Percentiles rank a stretch among this genome's conserved stretches.
These are phyloP conservation scores for Colletotrichum tabaci DNA, from an alignment of 2,329 filamentous ascomycete species.

Conservation along the genomic window DNA sequence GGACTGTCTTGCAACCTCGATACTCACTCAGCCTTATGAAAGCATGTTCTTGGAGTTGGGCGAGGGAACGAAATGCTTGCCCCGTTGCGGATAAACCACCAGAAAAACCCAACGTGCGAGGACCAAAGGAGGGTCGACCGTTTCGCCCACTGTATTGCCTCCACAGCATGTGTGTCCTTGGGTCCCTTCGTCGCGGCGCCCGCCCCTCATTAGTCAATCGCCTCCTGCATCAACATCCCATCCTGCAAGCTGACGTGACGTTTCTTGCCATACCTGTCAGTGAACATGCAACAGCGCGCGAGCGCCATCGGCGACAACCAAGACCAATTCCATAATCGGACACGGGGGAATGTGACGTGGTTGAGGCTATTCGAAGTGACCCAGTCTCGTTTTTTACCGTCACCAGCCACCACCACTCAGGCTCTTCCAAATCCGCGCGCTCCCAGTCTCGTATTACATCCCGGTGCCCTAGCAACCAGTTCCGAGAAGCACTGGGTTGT, in stretches of 20 bases:
- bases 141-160: not conserved
- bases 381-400: conserved; percentile 14
- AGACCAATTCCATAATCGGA: conserved; percentile 10
- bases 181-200: not conserved
- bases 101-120: not conserved
- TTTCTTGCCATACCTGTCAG: conserved; percentile 17
- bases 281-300: conserved; percentile 3
- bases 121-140: not conserved
- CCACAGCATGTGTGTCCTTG: not conserved
- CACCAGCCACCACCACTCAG: conserved; percentile 17
- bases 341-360: conserved; percentile 31
- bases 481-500: conserved; percentile 10
- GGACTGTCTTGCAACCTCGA: conserved; percentile 8
- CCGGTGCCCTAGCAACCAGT: conserved; percentile 11
- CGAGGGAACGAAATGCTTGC: not conserved
- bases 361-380: conserved; percentile 34
- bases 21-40: conserved; percentile 36
- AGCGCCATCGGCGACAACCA: conserved; percentile 17
- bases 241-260: conserved; percentile 13
- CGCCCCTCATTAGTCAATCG: not conserved
- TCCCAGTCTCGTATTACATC: conserved; percentile 34
- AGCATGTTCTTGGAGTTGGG: not conserved
- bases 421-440: conserved; percentile 20
- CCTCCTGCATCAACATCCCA: not conserved
- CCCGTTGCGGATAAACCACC: not conserved